Conservation (phyloP, 805 yeast genomes). For the Groenewaldozyma tartarivorans region DNA sequence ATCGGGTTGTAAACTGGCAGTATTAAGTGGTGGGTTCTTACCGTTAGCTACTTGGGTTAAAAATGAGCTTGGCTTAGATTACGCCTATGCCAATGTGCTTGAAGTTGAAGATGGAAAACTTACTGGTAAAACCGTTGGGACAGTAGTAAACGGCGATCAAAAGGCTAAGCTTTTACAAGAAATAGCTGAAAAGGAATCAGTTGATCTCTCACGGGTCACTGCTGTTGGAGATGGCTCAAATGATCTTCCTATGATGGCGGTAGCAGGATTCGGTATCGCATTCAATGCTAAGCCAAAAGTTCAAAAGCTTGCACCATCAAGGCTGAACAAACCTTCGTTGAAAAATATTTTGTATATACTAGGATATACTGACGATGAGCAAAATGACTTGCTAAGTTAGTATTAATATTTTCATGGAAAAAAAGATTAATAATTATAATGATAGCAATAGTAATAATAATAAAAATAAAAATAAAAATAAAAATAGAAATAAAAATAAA, state of each 20-base stretch:
- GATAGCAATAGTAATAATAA: no score
- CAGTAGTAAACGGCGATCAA: conserved; percentile 74
- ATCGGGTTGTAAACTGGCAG: conserved; percentile 65
- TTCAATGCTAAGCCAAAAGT: conserved; percentile 97
- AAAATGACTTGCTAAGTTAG: conserved; percentile 7
- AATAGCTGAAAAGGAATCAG: conserved; percentile 25
- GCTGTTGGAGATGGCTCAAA: conserved; percentile 98
- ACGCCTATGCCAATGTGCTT: conserved; percentile 72
- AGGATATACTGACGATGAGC: conserved; percentile 36
- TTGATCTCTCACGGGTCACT: conserved; percentile 38
- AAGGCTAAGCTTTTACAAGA: conserved; percentile 66
- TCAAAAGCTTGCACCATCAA: conserved; percentile 71
- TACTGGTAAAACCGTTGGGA: conserved; percentile 71
- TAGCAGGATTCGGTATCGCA: conserved; percentile 90
- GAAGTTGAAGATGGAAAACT: conserved; percentile 40
- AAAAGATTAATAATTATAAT: no score
- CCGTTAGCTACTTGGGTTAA: conserved; percentile 78
- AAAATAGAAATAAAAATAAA: no score
- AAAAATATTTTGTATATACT: conserved; percentile 70
- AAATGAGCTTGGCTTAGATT: conserved; percentile 60
- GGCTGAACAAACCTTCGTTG: conserved; percentile 65
- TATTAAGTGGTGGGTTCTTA: conserved; percentile 88
- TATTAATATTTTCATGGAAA: no score
- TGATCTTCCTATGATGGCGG: conserved; percentile 84
- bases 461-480: no score